These are phyloP conservation scores for Colletotrichum sp. DNA, from an alignment of 2,329 filamentous ascomycete species.

Conservation along the genomic window DNA sequence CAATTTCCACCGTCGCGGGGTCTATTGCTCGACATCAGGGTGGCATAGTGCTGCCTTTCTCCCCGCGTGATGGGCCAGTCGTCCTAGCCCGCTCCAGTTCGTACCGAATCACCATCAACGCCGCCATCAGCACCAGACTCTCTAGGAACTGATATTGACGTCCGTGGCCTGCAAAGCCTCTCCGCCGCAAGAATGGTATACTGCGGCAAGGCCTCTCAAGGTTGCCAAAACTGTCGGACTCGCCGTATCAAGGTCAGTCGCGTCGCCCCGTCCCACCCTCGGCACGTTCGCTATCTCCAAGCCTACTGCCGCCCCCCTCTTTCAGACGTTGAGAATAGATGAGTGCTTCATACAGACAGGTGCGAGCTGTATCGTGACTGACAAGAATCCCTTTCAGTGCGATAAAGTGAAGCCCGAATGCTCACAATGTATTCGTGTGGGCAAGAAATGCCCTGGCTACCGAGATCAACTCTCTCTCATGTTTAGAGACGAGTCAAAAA, in stretches of 20 bases:
- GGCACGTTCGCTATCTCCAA: background rate
- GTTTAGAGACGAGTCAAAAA: slow-evolving; percentile 70
- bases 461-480: slow-evolving; percentile 68
- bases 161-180: background rate
- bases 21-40: background rate
- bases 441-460: slow-evolving; percentile 67
- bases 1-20: background rate
- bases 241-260: slow-evolving; percentile 59
- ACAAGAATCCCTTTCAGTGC: slow-evolving; percentile 48
- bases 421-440: slow-evolving; percentile 65
- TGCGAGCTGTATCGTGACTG: background rate
- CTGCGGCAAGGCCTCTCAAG: slow-evolving; percentile 61
- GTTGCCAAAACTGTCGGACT: slow-evolving; percentile 58
- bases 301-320: background rate
- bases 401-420: slow-evolving; percentile 66
- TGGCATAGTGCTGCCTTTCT: slow-evolving; percentile 10
- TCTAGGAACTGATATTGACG: background rate
- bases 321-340: background rate
- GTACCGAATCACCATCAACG: background rate
- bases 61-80: slow-evolving; percentile 7
- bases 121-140: background rate
- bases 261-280: background rate
- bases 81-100: background rate
- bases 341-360: background rate
- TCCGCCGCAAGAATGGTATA: slow-evolving; percentile 51